phyloP scores from a whole-genome alignment of 352 stramenopile genomes.

The Pythium rishiriense region DNA sequence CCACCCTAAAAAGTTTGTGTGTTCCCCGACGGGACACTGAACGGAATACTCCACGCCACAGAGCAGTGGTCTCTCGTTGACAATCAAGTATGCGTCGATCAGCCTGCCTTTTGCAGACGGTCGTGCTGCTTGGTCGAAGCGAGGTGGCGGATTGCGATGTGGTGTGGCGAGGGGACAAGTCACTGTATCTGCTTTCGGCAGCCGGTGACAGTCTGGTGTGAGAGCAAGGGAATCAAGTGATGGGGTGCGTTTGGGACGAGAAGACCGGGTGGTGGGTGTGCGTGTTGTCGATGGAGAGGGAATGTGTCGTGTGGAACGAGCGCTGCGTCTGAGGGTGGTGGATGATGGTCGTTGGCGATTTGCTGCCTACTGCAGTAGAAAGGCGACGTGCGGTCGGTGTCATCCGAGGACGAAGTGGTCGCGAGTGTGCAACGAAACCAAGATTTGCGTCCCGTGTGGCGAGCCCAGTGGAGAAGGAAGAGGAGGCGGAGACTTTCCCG shows the following conservation, averaged over 20 bases:
- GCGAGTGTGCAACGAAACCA: neutral
- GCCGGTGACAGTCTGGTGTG: neutral
- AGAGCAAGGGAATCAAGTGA: neutral
- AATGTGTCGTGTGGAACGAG: neutral
- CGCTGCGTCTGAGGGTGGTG: neutral
- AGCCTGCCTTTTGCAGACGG: conserved; percentile 7
- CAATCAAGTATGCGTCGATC: neutral
- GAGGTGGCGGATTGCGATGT: neutral
- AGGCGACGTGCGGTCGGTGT: neutral
- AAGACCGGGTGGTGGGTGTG: neutral
- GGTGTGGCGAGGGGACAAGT: neutral
- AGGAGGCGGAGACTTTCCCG: neutral
- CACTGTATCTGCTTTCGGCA: neutral
- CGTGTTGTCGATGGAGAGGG: neutral
- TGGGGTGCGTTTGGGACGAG: neutral
- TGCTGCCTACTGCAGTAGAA: neutral
- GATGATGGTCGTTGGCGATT: neutral
- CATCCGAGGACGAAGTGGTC: neutral
- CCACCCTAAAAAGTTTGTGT: neutral
- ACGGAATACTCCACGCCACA: neutral
- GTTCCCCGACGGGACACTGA: neutral
- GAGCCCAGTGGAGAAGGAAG: neutral
- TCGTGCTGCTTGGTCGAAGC: neutral
- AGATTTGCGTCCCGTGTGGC: neutral
- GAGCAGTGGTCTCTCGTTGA: neutral